A percentile compares a stretch with the other conserved stretches of the same genome.
These are phyloP conservation scores for Quercus phellos DNA, from an alignment of 331 rosid species.

Conservation along the genomic window DNA sequence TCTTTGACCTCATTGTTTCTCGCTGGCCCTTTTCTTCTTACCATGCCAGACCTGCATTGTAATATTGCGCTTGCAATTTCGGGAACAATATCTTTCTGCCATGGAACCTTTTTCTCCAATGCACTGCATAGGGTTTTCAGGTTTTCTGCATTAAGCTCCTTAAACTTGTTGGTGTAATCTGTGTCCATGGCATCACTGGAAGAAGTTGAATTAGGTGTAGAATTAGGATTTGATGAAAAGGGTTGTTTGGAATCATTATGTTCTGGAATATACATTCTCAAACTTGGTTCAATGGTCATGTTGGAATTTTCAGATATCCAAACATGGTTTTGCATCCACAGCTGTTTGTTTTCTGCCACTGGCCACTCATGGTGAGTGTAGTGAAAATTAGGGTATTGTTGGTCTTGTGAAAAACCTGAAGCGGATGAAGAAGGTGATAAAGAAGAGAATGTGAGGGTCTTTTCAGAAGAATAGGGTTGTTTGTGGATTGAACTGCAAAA, in stretches of 20 bases:
- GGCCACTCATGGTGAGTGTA: constrained; percentile 26
- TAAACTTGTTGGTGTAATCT: constrained; percentile 54
- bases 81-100: constrained; percentile 71
- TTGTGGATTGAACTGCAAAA: constrained; percentile 57
- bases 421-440: constrained; percentile 65
- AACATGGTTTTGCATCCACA: constrained; percentile 27
- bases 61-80: constrained; percentile 65
- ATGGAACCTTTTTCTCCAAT: constrained; percentile 64
- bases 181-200: constrained; percentile 63
- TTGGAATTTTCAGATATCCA: constrained; percentile 33
- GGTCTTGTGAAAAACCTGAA: constrained; percentile 71
- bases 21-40: constrained; percentile 52
- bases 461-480: constrained; percentile 46
- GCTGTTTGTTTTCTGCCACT: constrained; percentile 5
- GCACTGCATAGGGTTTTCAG: constrained; percentile 55
- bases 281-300: constrained; percentile 37
- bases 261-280: constrained; percentile 50
- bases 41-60: constrained; percentile 71
- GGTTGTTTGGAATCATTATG: constrained; percentile 31
- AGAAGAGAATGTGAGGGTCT: constrained; percentile 54
- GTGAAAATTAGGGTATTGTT: constrained; percentile 30
- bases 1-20: constrained; percentile 42
- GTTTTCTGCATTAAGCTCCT: constrained; percentile 60
- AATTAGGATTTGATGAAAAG: constrained; percentile 39
- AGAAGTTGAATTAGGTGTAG: constrained; percentile 66